Percentiles rank a stretch among this genome's conserved stretches.
Conservation (phyloP, 2,329 filamentous ascomycete genomes). For the Remersonia thermophila region DNA sequence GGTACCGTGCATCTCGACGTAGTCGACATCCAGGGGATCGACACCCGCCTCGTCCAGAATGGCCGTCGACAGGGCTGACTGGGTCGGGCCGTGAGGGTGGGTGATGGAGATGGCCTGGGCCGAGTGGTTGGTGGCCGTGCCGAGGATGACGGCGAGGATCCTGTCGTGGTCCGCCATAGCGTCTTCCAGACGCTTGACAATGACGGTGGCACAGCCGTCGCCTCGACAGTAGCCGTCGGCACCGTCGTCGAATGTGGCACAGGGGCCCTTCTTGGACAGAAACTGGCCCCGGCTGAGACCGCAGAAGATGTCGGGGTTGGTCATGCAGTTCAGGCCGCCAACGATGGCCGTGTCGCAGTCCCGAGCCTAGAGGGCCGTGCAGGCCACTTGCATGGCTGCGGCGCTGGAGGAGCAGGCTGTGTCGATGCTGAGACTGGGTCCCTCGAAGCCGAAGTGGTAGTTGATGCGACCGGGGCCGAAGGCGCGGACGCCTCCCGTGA, state of each 20-base stretch:
- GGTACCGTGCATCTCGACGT: conserved; percentile 84
- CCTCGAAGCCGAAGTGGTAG: conserved; percentile 66
- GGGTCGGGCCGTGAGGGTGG: conserved; percentile 65
- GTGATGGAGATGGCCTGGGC: conserved; percentile 74
- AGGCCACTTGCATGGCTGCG: conserved; percentile 59
- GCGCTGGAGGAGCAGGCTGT: conserved; percentile 70
- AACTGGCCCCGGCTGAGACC: conserved; percentile 67
- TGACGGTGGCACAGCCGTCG: conserved; percentile 60
- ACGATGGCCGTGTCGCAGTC: conserved; percentile 74
- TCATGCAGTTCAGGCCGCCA: conserved; percentile 66
- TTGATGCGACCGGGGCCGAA: conserved; percentile 49
- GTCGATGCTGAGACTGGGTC: conserved; percentile 60
- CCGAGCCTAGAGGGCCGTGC: conserved; percentile 59
- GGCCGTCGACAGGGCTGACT: conserved; percentile 56
- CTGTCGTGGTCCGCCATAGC: conserved; percentile 65
- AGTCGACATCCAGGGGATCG: conserved; percentile 64
- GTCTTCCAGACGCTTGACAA: conserved; percentile 70
- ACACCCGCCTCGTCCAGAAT: conserved; percentile 63
- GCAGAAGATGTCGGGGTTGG: conserved; percentile 69
- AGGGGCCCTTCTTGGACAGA: conserved; percentile 62
- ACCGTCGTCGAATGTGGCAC: conserved; percentile 68
- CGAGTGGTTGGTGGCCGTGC: conserved; percentile 68
- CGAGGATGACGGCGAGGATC: conserved; percentile 64
- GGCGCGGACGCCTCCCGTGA: conserved; percentile 31
- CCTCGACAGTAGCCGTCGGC: conserved; percentile 76